Conservation (phyloP, 2,329 filamentous ascomycete genomes). For the Cryphonectria japonica region DNA sequence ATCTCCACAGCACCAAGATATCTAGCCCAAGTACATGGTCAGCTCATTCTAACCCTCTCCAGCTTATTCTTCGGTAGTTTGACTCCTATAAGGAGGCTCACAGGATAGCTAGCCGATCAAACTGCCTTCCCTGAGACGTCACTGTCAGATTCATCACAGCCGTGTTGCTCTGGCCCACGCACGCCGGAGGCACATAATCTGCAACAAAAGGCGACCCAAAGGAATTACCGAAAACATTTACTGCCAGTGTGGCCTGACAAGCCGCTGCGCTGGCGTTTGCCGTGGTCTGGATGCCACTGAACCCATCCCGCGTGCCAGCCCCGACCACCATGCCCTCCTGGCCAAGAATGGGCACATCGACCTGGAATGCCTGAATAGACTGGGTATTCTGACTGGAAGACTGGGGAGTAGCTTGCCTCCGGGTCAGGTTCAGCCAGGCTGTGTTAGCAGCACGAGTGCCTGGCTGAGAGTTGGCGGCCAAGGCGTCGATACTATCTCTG, state of each 20-base stretch:
- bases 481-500: neutral
- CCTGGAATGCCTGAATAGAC: slow-evolving; percentile 19
- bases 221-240: slow-evolving; percentile 24
- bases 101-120: slow-evolving; percentile 65
- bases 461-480: neutral
- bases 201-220: slow-evolving; percentile 41
- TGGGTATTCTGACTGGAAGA: neutral
- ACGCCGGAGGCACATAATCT: slow-evolving; percentile 61
- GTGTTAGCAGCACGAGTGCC: neutral
- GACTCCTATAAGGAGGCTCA: slow-evolving; percentile 14
- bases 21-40: slow-evolving; percentile 28
- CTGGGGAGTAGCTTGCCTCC: neutral
- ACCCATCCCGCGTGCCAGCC: slow-evolving; percentile 18
- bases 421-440: neutral
- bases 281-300: slow-evolving; percentile 20
- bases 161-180: slow-evolving; percentile 58
- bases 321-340: slow-evolving; percentile 19
- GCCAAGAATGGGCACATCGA: slow-evolving; percentile 21
- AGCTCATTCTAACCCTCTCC: slow-evolving; percentile 36
- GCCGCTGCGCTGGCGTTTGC: neutral
- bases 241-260: slow-evolving; percentile 22
- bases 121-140: slow-evolving; percentile 65
- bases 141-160: slow-evolving; percentile 69
- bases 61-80: slow-evolving; percentile 65
- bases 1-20: slow-evolving; percentile 68